Base-by-base conservation (phyloP, 139 green algal genomes). In the Coccomyxa sp. region DNA sequence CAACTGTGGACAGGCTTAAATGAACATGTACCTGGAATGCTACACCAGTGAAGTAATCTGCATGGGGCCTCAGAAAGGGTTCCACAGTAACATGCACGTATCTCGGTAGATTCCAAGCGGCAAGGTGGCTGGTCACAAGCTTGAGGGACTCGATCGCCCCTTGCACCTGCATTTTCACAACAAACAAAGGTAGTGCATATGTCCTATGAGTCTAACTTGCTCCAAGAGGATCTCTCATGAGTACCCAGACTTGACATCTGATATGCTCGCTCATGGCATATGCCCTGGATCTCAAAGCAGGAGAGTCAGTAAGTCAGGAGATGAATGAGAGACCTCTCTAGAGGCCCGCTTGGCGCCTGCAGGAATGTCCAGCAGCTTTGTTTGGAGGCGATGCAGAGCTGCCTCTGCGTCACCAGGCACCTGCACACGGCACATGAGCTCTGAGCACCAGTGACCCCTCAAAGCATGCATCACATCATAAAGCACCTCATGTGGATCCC, bases 41-140 rank as follows among this genome's bases (percentile, higher is more conserved):
- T 36, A 78, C 34, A 6, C 90, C 91, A 9, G 58, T 84, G 82
- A 91, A 96, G 82, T 94, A 90, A 16, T 95, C 89, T 7, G 85
- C 81, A 38, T 90, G 83, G 1, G 93, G 93, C 29, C 85, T 75
- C 76, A 97, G 79, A 72, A 97, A 80, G 8, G 93, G 92, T 78
- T 97, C 93, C 44, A 97, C 55, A 55, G 91, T 71, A 24, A 95
- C 29, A 8, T 54, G 31, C 16, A 34, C n/a, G 54, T n/a, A n/a
- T n/a, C 78, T 34, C 35, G 79, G 12, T 33, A 96, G 7, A 27
- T 89, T 90, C 87, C 89, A 96, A 5, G 79, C 55, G 27, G 75
- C 73, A 69, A 92, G 79, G 69, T 88, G 72, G 37, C 50, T 37
- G 16, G 85, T 38, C 73, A 94, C 76, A 34, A 72, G 5, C 69